Base-by-base conservation (phyloP, 2,329 filamentous ascomycete genomes). In the Diaporthe ilicicola region DNA sequence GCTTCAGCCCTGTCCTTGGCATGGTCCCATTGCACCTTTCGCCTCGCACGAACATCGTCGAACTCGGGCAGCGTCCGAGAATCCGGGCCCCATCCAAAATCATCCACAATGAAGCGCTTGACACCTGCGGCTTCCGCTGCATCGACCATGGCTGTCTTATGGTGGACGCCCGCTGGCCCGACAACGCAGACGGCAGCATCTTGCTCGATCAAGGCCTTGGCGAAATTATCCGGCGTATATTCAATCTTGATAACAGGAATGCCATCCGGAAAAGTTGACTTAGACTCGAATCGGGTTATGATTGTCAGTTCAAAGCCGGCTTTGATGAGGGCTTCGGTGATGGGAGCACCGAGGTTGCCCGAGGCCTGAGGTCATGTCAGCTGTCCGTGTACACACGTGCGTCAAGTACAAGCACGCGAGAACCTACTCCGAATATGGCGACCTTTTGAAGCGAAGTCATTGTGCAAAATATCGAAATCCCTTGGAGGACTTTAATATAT, bases 231-330 rank as follows among this genome's bases (percentile, higher is more conserved):
- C 19, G 74, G 74, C 15, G 34, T 68, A 42, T 72, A 72, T 17
- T 3, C 32, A 10, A 64, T 54, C 13, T 62, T 69, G 53, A 76
- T 55, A 8, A 78, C 73, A 5, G 71, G 55, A 5, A 76, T 54
- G 4, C 67, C 73, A 5, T 59, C 17, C n/a, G 75, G 76, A 27
- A 77, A 77, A 4, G 39, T 72, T 17, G 76, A 74, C 0, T 70
- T 19, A 12, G 74, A 76, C 1, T 72, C 39, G 10, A 75, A 69
- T 37, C 82, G 81, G 37, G 78, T 77, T 6, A 84, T 75, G 29
- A 82, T 78, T 17, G 76, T 79, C 61, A 84, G 61, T 72, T 80
- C 78, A 77, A 83, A 83, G 29, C 67, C 61, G n/a, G 73, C 66
- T 17, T 64, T 13, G 66, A 71, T 50, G 54, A 75, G 67, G 2